Base-by-base conservation (phyloP, 257 asterid species). In the Phtheirospermum japonicum region DNA sequence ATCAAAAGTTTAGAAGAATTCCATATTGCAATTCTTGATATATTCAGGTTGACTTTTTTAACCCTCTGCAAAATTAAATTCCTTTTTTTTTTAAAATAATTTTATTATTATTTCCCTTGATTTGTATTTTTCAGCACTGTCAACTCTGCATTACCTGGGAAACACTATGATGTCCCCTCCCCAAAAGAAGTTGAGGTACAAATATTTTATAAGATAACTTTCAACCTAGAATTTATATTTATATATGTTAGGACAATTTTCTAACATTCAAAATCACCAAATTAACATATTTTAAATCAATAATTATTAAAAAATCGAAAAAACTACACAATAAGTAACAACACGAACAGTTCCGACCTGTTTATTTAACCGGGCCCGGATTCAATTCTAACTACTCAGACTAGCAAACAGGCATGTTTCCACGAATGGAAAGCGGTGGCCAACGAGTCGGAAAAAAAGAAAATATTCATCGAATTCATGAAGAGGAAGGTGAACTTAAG, bases 71-170 rank as follows among this genome's bases (percentile, higher is more conserved):
- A 46, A 46, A 46, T 6, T 14, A 6, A 20, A 20, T 52, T 3
- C 19, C 45, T 16, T 51, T 50, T 19, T 49, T 50, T 17, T 50
- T n/a, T n/a, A n/a, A n/a, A 45, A 5, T 45, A 13, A 13, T 13
- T 45, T 13, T 11, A 8, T 3, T 11, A 8, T 3, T 57, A 43
- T 14, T 7, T 59, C 6, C 8, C 42, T 43, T n/a, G 17, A 7
- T 52, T 28, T 14, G 43, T 60, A n/a, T 19, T 31, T 59, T 55
- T 61, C 88, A 85, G 95, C 80, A 78, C 84, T 7, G 83, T 90
- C 60, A 90, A 88, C 57, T 67, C 77, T 17, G 88, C 98, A 52
- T 73, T 90, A 75, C 98, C 98, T 20, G 95, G 97, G 9, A 90
- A 88, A 79, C 96, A 91, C 51, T 85, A 83, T 18, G 83, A 82